Percentiles rank a stretch among this genome's conserved stretches.
Conservation (phyloP, 1,139 yeast species). For the Lodderomyces metapsilosis region DNA sequence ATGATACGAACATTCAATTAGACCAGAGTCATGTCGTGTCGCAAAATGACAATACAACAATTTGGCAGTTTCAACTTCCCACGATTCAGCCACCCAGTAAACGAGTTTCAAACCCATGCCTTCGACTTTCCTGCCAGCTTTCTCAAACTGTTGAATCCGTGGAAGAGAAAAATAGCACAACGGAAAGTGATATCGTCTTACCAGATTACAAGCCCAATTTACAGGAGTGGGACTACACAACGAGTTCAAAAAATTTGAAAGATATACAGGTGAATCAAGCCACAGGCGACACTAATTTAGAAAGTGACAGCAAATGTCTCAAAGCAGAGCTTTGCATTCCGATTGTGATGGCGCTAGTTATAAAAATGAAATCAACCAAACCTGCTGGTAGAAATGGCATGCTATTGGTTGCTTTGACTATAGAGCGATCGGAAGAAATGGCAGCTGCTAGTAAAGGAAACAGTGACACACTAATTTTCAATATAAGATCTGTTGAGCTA, state of each 20-base stretch:
- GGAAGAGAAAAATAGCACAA: slow-evolving; percentile 1
- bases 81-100: slow-evolving; percentile 34
- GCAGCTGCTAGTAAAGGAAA: not conserved
- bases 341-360: slow-evolving; percentile 32
- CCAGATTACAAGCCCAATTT: slow-evolving; percentile 21
- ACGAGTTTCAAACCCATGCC: slow-evolving; percentile 30
- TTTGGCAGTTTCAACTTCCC: slow-evolving; percentile 38
- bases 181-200: slow-evolving; percentile 11
- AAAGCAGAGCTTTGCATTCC: slow-evolving; percentile 18
- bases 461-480: not conserved
- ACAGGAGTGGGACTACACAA: not conserved
- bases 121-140: slow-evolving; percentile 26
- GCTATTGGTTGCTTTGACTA: slow-evolving; percentile 53
- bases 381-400: slow-evolving; percentile 55
- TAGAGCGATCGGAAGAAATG: slow-evolving; percentile 49
- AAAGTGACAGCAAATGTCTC: not conserved
- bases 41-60: slow-evolving; percentile 13
- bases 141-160: slow-evolving; percentile 12
- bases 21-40: slow-evolving; percentile 4
- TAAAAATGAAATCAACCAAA: slow-evolving; percentile 56
- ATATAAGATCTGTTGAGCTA: not conserved
- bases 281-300: not conserved
- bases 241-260: not conserved
- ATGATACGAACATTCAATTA: not conserved
- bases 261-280: not conserved